These are phyloP conservation scores for Aspergillus proliferans DNA, from an alignment of 2,329 filamentous ascomycete genomes.

Conservation along the genomic window DNA sequence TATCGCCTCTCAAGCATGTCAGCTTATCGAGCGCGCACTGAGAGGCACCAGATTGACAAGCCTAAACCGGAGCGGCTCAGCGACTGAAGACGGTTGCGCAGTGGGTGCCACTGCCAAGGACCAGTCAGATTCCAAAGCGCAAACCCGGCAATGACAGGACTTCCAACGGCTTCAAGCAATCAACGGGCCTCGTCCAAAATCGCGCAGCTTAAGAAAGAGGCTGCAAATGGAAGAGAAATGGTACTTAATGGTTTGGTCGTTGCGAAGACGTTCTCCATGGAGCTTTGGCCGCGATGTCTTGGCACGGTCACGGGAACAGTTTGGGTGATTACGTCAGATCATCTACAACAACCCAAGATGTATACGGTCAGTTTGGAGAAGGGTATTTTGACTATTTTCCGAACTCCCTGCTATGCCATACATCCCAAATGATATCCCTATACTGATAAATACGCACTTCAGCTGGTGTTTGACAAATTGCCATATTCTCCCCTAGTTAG, in stretches of 20 bases:
- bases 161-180: neutral
- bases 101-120: conserved; percentile 3
- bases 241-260: no score
- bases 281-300: conserved; percentile 15
- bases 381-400: neutral
- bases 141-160: neutral
- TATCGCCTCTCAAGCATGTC: neutral
- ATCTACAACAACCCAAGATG: neutral
- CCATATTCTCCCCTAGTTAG: neutral
- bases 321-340: neutral
- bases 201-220: neutral
- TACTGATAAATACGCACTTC: neutral
- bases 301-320: conserved; percentile 6
- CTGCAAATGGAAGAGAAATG: neutral
- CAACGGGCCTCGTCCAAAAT: neutral
- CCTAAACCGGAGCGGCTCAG: conserved; percentile 9
- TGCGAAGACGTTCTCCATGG: neutral
- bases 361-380: neutral
- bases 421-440: neutral
- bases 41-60: conserved; percentile 9
- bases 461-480: neutral
- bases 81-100: neutral
- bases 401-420: neutral
- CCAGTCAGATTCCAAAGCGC: neutral
- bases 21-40: conserved; percentile 14